Base-by-base conservation (phyloP, 129 eudicot species). In the Tagetes patula region DNA sequence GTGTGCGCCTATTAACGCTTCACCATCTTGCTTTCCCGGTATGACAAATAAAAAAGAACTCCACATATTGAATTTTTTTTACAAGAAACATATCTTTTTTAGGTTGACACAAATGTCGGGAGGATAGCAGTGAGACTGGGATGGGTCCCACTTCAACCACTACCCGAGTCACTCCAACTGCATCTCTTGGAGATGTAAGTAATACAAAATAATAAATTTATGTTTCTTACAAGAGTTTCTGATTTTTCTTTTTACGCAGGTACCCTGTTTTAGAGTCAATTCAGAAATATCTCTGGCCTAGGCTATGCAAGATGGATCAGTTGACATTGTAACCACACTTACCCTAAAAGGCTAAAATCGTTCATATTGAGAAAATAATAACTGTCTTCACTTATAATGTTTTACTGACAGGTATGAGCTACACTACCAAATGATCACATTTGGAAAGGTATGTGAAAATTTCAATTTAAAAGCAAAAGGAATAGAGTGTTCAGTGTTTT, bases 11-110 rank as follows among this genome's bases (percentile, higher is more conserved):
- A 43, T 82, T 95, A 71, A 88, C 99, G 32, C 99, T 95, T 81
- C 97, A 95, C 48, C 96, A 95, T 77, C 93, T 88, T 77, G 99
- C 99, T 41, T 95, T 95, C 73, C 99, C 99, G 65, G 99, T 95
- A 91, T 74, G 77, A 66, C 4, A 12, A 50, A 11, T 3, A 0
- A 39, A 13, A 38, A 77, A 43, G 31, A 53, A 63, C 63, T 74
- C 61, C 38, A 58, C 2, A 8, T 79, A 32, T 65, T 62, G 64
- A 40, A 46, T 12, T 71, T 46, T 63, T 63, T 32, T 52, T 39
- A 74, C n/a, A 64, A 49, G 9, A 50, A 33, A 8, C n/a, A 8
- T 49, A 8, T 8, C 12, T 73, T 59, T 79, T 59, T 76, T 77
- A 95, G 99, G 97, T 95, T 38, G 99, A 95, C 86, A 91, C 94